phyloP scores from a whole-genome alignment of 2,329 filamentous ascomycete species.

The Fusarium sp. region DNA sequence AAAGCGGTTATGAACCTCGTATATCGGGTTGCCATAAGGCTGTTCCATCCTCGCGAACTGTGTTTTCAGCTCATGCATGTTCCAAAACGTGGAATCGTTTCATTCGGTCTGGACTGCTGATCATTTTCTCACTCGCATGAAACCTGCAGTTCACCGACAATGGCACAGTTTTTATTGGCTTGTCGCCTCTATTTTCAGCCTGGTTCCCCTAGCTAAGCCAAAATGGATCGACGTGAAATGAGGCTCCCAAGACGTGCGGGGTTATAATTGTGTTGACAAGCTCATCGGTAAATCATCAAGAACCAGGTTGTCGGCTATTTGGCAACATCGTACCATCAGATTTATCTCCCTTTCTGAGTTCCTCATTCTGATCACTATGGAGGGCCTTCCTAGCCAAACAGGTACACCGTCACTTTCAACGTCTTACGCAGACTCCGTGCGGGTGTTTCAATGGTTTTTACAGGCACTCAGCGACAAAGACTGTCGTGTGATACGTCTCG shows the following conservation, averaged over 20 bases:
- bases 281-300: not conserved
- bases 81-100: not conserved
- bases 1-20: too few species aligned
- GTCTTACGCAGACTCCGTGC: not conserved
- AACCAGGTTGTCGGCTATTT: not conserved
- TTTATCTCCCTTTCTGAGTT: too few species aligned
- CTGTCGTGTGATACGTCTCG: not conserved
- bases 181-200: not conserved
- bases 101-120: not conserved
- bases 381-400: not conserved
- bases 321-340: too few species aligned
- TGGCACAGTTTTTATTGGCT: not conserved
- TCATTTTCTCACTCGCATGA: too few species aligned
- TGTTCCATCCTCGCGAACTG: too few species aligned
- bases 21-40: too few species aligned
- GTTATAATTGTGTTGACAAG: too few species aligned
- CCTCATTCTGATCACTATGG: too few species aligned
- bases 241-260: too few species aligned
- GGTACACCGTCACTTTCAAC: not conserved
- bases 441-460: not conserved
- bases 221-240: too few species aligned
- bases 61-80: not conserved
- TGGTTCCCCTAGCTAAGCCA: not conserved
- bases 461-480: not conserved
- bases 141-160: too few species aligned